Evolutionary conservation across 2,329 filamentous ascomycete genomes (phyloP).

Genomic region (Parascedosporium putredinis): DNA sequence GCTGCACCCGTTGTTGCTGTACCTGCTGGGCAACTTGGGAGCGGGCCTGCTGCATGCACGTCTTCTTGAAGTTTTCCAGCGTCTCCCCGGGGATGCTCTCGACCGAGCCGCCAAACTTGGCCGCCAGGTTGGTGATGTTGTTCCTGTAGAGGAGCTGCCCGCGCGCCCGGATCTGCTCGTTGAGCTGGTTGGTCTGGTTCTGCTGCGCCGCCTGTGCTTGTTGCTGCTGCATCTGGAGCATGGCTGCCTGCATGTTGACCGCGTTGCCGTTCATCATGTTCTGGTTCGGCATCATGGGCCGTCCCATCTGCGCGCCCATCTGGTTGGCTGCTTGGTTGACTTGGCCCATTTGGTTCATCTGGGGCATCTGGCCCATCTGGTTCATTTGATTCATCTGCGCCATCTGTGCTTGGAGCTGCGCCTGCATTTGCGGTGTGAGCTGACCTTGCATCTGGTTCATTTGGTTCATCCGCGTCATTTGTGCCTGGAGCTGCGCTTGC

Average conservation of each 20-base stretch:
- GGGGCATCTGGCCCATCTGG: conserved; percentile 13
- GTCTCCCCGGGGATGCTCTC: conserved; percentile 36
- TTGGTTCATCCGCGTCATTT: conserved; percentile 17
- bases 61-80: conserved; percentile 32
- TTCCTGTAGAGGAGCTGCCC: conserved; percentile 28
- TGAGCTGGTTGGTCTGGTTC: conserved; percentile 21
- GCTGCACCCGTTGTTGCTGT: conserved; percentile 23
- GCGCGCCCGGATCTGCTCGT: conserved; percentile 23
- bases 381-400: conserved; percentile 12
- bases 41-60: conserved; percentile 29
- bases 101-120: conserved; percentile 27
- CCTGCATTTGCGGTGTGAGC: conserved; percentile 28
- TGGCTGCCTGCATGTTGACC: conserved; percentile 25
- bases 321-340: conserved; percentile 16
- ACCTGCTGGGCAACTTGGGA: conserved; percentile 21
- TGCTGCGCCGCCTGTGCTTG: conserved; percentile 22
- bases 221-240: conserved; percentile 13
- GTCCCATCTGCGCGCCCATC: conserved; percentile 28
- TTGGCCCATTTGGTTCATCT: conserved; percentile 14
- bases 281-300: conserved; percentile 24
- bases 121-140: conserved; percentile 23
- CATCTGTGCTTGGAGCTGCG: conserved; percentile 18
- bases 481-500: conserved; percentile 22
- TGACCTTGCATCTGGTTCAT: conserved; percentile 31
- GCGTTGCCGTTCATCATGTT: conserved; percentile 27